These are phyloP conservation scores for Hypoxylon sp. DNA, from an alignment of 2,329 filamentous ascomycete genomes.

Conservation along the genomic window DNA sequence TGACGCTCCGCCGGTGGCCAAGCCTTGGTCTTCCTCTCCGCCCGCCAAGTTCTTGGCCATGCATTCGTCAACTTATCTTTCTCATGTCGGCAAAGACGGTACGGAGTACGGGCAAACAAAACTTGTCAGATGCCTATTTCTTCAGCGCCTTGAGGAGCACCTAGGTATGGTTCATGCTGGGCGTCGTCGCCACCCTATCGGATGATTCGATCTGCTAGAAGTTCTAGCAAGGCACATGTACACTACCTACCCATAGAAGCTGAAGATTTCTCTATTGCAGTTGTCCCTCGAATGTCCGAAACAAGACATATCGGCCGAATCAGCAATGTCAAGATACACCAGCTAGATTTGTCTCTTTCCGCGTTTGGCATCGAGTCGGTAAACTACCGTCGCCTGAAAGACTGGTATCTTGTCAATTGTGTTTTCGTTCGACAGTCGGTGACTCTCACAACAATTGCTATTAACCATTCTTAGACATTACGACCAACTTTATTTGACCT, in stretches of 20 bases:
- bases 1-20: slow-evolving; percentile 51
- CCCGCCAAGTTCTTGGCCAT: slow-evolving; percentile 54
- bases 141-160: slow-evolving; percentile 10
- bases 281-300: slow-evolving; percentile 14
- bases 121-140: slow-evolving; percentile 24
- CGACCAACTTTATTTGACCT: slow-evolving; percentile 9
- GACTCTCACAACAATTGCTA: slow-evolving; percentile 17
- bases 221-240: slow-evolving; percentile 5
- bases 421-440: slow-evolving; percentile 26
- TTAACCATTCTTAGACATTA: neutral
- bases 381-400: slow-evolving; percentile 13
- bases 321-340: slow-evolving; percentile 14
- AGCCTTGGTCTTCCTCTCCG: slow-evolving; percentile 55
- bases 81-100: slow-evolving; percentile 36
- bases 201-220: slow-evolving; percentile 9
- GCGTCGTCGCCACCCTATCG: neutral
- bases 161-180: slow-evolving; percentile 1
- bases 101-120: slow-evolving; percentile 18
- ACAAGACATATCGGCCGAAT: neutral
- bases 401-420: neutral
- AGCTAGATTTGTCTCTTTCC: slow-evolving; percentile 21
- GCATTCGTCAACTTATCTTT: slow-evolving; percentile 30
- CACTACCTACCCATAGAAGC: neutral
- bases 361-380: slow-evolving; percentile 19
- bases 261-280: slow-evolving; percentile 13